Conservation (phyloP, 2,329 filamentous ascomycete species). For the Bipolaris gigantea region DNA sequence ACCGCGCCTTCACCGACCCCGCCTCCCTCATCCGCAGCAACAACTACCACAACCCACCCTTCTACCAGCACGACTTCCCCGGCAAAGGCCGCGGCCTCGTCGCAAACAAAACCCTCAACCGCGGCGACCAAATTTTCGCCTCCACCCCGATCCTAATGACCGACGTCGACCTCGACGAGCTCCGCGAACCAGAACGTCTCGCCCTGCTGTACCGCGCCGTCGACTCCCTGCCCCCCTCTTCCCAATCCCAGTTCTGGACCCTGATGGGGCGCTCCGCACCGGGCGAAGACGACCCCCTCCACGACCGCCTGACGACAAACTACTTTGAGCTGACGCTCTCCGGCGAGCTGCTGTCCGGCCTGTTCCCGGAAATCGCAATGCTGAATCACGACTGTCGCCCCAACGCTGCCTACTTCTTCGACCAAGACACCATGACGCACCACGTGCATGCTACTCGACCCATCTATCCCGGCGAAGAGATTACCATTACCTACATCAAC, state of each 20-base stretch:
- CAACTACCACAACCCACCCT: constrained; percentile 32
- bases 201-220: constrained; percentile 34
- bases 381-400: constrained; percentile 44
- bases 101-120: constrained; percentile 40
- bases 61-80: constrained; percentile 34
- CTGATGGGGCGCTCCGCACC: constrained; percentile 30
- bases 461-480: constrained; percentile 47
- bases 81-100: constrained; percentile 39
- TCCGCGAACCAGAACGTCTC: constrained; percentile 29
- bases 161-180: constrained; percentile 30
- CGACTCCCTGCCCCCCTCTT: constrained; percentile 24
- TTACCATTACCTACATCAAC: constrained; percentile 50
- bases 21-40: constrained; percentile 23
- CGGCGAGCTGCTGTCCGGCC: constrained; percentile 26
- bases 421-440: constrained; percentile 44
- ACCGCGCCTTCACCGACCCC: constrained; percentile 34
- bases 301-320: constrained; percentile 43
- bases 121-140: constrained; percentile 40
- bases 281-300: constrained; percentile 34
- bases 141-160: constrained; percentile 38
- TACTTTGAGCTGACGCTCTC: constrained; percentile 38
- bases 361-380: constrained; percentile 43
- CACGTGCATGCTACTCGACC: constrained; percentile 45
- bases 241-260: constrained; percentile 31
- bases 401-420: constrained; percentile 48